These are phyloP conservation scores for Epicoccum sorghinum DNA, from an alignment of 2,329 filamentous ascomycete genomes.

Conservation along the genomic window DNA sequence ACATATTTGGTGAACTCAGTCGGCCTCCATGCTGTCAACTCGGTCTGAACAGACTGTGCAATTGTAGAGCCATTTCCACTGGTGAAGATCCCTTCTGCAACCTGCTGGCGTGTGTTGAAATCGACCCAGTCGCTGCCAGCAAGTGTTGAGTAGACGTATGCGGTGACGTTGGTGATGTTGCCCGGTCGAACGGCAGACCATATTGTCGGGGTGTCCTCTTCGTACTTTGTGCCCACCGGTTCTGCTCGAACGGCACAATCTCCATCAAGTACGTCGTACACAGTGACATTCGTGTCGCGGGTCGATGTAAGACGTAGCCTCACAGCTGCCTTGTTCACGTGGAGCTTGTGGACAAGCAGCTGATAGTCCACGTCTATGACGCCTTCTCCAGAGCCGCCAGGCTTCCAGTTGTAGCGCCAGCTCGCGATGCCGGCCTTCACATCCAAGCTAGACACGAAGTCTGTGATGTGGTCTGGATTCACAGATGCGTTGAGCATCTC, in stretches of 20 bases:
- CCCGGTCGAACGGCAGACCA: slow-evolving; percentile 69
- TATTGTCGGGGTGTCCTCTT: slow-evolving; percentile 60
- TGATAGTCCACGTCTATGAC: slow-evolving; percentile 67
- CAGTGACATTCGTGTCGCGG: slow-evolving; percentile 59
- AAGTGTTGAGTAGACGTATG: slow-evolving; percentile 62
- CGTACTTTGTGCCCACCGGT: slow-evolving; percentile 62
- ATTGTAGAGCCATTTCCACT: slow-evolving; percentile 66
- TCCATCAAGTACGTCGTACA: slow-evolving; percentile 73
- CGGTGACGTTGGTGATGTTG: slow-evolving; percentile 67
- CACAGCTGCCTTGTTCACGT: slow-evolving; percentile 67
- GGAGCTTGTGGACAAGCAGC: slow-evolving; percentile 69
- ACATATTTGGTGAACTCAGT: slow-evolving; percentile 69
- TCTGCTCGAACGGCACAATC: slow-evolving; percentile 69
- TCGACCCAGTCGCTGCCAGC: slow-evolving; percentile 55
- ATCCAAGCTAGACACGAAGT: slow-evolving; percentile 67
- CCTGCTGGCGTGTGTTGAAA: slow-evolving; percentile 50
- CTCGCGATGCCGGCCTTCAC: slow-evolving; percentile 66
- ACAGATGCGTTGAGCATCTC: slow-evolving; percentile 66
- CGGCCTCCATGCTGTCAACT: slow-evolving; percentile 59
- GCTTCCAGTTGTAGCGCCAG: slow-evolving; percentile 72
- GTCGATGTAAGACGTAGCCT: slow-evolving; percentile 64
- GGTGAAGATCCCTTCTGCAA: slow-evolving; percentile 58
- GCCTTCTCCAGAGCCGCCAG: slow-evolving; percentile 48
- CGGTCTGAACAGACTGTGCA: slow-evolving; percentile 64
- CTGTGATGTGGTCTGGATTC: slow-evolving; percentile 62